A percentile compares a stretch with the other conserved stretches of the same genome.
These are phyloP conservation scores for Hemileccinum rubropunctum DNA, from an alignment of 768 basidiomycete genomes.

Conservation along the genomic window DNA sequence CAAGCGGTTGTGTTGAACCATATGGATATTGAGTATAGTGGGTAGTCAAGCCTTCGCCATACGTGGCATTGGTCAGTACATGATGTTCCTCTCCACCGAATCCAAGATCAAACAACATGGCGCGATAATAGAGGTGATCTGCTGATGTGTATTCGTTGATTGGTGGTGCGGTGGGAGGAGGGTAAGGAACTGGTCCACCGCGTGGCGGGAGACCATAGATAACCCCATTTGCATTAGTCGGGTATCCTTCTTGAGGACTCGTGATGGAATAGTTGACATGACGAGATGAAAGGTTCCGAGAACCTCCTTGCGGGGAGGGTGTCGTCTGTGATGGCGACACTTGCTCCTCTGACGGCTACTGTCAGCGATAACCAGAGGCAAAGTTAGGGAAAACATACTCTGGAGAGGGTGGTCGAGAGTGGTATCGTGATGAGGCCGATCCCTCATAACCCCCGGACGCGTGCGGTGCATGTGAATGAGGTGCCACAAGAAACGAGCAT, in stretches of 20 bases:
- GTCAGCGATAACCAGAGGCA: constrained; percentile 9
- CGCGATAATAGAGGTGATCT: constrained; percentile 71
- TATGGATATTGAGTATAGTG: constrained; percentile 35
- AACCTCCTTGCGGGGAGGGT: constrained; percentile 20
- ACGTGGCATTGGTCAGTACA: constrained; percentile 16
- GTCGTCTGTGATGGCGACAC: constrained; percentile 21
- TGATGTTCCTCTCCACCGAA: constrained; percentile 46
- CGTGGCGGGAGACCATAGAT: constrained; percentile 15
- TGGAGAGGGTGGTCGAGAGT: constrained; percentile 57
- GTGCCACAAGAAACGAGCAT: constrained; percentile 74
- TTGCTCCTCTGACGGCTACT: constrained; percentile 17
- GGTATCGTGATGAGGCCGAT: constrained; percentile 37
- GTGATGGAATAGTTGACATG: constrained; percentile 16
- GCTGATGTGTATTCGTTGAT: constrained; percentile 34
- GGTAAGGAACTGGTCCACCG: constrained; percentile 15
- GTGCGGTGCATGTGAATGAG: constrained; percentile 62
- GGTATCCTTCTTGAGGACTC: constrained; percentile 19
- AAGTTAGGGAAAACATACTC: constrained; percentile 34
- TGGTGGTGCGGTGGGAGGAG: constrained; percentile 34
- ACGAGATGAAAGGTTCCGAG: constrained; percentile 11
- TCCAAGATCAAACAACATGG: constrained; percentile 74
- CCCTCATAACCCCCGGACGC: constrained; percentile 41
- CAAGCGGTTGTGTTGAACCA: constrained; percentile 22
- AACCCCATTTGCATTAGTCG: constrained; percentile 9
- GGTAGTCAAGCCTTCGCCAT: constrained; percentile 35